Base-by-base conservation (phyloP, 768 basidiomycete species). In the Trametes sanguinea region DNA sequence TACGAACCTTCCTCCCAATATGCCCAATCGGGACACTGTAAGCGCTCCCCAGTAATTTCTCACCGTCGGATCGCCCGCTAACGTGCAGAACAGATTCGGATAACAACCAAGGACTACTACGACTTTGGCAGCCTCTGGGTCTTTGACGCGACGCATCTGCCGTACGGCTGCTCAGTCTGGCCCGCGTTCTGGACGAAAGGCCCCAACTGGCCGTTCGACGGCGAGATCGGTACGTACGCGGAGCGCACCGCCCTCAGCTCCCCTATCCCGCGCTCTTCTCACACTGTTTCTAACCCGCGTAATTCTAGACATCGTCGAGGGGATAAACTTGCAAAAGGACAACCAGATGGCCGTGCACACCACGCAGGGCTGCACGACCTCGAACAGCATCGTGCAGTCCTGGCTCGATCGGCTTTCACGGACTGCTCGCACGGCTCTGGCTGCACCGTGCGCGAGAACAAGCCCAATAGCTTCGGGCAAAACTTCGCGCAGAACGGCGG, bases 281-380 rank as follows among this genome's bases (percentile, higher is more conserved):
- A 2, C 16, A 2, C 32, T n/a, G 42, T 51, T 37, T 8, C 57
- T 40, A 32, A 27, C 33, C 8, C 29, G 60, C 35, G 82, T 84
- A 22, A 22, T 22, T 22, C 1, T 22, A 69, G 86, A 87, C 68
- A 85, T 86, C 48, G 76, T 87, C 47, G 86, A 89, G 68, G 80
- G 75, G 40, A 82, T 89, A 61, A 87, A 89, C 68, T 42, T 80
- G 7, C 76, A 77, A 68, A 29, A 67, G 16, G 65, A 68, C 57
- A 88, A 87, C 69, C 85, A 85, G 67, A 79, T 83, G 74, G 82
- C 86, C 5, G 70, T 87, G 29, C 86, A 87, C 66, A 80, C 82
- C 35, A 73, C 72, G 7, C 44, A 61, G 6, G 80, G 78, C 22
- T 78, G 81, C 62, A 67, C 69, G n/a, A 76, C 77, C 33, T 60